Base-by-base conservation (phyloP, 805 yeast species). In the Maudiozyma bulderi region DNA sequence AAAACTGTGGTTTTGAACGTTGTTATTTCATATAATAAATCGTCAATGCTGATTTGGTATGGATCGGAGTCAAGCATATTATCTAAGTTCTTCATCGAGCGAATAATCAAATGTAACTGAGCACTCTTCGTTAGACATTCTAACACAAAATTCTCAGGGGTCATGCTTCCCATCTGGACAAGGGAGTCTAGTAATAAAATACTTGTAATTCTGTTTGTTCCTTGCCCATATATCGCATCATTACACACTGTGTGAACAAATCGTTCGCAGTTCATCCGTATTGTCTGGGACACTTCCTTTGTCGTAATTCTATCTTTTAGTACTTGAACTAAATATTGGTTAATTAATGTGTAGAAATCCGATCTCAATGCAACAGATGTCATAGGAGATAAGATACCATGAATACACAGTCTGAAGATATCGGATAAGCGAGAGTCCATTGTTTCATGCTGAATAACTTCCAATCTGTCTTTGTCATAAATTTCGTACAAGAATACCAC, bases 151-250 rank as follows among this genome's bases (percentile, higher is more conserved):
- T 77, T 75, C 30, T 76, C 71, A 40, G 76, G 72, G 20, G 73
- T 72, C n/a, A 67, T 57, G 33, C 74, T 73, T 1, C 83, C 76
- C 38, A 81, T 62, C 50, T 79, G 81, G 30, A 81, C 73, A 46
- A 82, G 65, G 1, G 84, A 73, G 56, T 88, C 95, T 53, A 93
- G 64, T 11, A 90, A 69, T n/a, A 88, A 61, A 11, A 90, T 70
- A 2, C 95, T 82, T 0, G 91, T 81, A 9, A 89, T 75, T 55
- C 93, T 76, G 7, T 84, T 76, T 0, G 84, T 70, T 1, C 91
- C 93, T 56, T 85, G 93, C 3, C 90, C 88, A 47, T 80, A 73
- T 13, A 87, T 76, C 0, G 93, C 82, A 67, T 93, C 98, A 51
- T 78, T 80, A 59, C 87, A 82, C 33, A 88, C 73, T 1, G 77